Conservation (phyloP, 129 eudicot species). For the Flaveria trinervia region DNA sequence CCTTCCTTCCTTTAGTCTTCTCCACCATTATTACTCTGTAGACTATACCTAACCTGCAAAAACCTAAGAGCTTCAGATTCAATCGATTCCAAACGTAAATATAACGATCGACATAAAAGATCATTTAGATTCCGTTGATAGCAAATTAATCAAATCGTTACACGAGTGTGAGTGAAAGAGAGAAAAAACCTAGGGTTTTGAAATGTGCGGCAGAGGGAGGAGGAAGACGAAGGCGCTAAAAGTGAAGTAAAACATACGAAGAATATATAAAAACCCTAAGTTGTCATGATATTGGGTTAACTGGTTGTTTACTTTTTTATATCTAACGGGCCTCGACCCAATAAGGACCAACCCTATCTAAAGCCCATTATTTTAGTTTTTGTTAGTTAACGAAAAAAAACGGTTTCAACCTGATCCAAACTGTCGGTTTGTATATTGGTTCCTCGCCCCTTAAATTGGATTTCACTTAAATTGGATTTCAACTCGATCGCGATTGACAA, state of each 20-base stretch:
- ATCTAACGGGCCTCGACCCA: constrained; percentile 19
- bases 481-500: too few species aligned
- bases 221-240: constrained; percentile 35
- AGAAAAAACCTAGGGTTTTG: constrained; percentile 27
- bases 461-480: too few species aligned
- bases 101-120: neutral
- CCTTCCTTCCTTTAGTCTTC: constrained; percentile 53
- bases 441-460: too few species aligned
- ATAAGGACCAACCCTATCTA: neutral
- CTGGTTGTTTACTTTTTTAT: neutral
- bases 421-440: too few species aligned
- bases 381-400: too few species aligned
- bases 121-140: neutral
- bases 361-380: neutral
- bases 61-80: neutral
- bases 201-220: constrained; percentile 28
- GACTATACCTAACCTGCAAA: constrained; percentile 21
- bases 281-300: neutral
- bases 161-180: neutral
- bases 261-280: constrained; percentile 26
- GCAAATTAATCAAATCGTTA: neutral
- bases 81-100: too few species aligned
- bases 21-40: constrained; percentile 45
- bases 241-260: neutral
- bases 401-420: too few species aligned